These are phyloP conservation scores for Aspergillus sp. DNA, from an alignment of 2,329 filamentous ascomycete genomes.

Conservation along the genomic window DNA sequence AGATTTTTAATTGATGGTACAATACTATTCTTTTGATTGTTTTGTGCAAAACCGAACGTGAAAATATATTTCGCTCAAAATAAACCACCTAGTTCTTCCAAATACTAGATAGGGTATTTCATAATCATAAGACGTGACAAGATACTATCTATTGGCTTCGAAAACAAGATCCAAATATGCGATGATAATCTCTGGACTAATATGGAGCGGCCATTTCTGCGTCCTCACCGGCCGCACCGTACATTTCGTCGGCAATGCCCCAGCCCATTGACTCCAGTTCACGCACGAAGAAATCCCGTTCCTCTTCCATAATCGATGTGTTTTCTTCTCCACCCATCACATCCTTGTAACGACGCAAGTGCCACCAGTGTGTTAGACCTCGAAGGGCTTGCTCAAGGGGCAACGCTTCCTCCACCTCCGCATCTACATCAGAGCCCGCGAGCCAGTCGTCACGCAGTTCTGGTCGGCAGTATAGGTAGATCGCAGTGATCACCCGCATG, in stretches of 20 bases:
- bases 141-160: no score
- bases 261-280: conserved; percentile 69
- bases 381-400: conserved; percentile 87
- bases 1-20: no score
- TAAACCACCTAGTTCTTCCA: no score
- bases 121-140: no score
- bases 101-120: no score
- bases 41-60: no score
- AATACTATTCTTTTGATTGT: no score
- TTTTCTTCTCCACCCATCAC: conserved; percentile 56
- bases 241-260: conserved; percentile 36
- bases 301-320: conserved; percentile 59
- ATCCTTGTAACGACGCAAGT: conserved; percentile 75
- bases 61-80: no score
- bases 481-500: conserved; percentile 97
- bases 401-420: conserved; percentile 86
- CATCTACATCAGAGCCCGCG: conserved; percentile 81
- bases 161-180: no score
- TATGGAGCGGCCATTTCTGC: conserved; percentile 17
- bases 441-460: conserved; percentile 95
- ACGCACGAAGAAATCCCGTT: conserved; percentile 73
- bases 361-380: conserved; percentile 91
- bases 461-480: conserved; percentile 89
- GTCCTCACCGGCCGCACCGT: conserved; percentile 21
- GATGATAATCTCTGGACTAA: no score